phyloP scores from a whole-genome alignment of 1,284 basidiomycete species.

The Irpex sp. region DNA sequence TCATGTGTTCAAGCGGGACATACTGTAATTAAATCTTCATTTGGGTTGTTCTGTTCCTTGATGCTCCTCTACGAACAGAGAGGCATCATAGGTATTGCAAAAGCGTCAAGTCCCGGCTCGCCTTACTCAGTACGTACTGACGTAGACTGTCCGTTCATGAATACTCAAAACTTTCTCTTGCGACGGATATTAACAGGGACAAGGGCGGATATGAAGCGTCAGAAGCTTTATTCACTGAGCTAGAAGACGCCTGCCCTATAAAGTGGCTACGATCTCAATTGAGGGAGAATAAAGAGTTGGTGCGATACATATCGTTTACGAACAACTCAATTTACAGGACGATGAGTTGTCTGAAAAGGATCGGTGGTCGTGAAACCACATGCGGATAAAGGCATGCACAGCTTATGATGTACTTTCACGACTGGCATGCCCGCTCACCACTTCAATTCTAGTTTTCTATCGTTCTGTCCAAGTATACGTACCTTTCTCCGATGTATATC shows the following conservation, averaged over 20 bases:
- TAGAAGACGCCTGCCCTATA: too few relatives aligned
- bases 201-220: background rate
- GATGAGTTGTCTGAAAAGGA: background rate
- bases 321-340: too few relatives aligned
- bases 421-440: too few relatives aligned
- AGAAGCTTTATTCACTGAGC: background rate
- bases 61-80: background rate
- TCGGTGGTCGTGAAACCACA: background rate
- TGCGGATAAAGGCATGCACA: background rate
- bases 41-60: background rate
- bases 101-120: background rate
- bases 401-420: background rate
- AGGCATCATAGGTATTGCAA: background rate
- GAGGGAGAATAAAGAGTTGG: too few relatives aligned
- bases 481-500: background rate
- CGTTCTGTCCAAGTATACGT: background rate
- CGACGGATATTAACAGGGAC: background rate
- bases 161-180: background rate
- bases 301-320: too few relatives aligned
- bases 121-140: background rate
- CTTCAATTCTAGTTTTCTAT: background rate
- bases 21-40: background rate
- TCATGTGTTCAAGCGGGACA: background rate
- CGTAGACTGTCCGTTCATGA: too few relatives aligned
- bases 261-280: too few relatives aligned